phyloP scores from a whole-genome alignment of 768 basidiomycete species.

The Rhizopogon vinicolor region DNA sequence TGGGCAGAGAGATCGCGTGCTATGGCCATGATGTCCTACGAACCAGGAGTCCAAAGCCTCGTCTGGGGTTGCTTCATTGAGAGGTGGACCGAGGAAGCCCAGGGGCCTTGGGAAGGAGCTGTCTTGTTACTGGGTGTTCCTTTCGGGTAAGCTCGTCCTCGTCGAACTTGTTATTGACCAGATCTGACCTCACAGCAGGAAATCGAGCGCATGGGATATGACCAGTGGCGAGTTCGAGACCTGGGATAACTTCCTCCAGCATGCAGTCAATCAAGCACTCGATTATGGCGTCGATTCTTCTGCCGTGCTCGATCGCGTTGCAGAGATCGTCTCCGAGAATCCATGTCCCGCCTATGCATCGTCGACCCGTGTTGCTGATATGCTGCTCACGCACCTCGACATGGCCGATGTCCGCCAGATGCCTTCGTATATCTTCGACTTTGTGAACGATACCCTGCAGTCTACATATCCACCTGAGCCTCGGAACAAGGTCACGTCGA shows the following conservation, averaged over 20 bases:
- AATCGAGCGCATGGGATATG: conserved; percentile 45
- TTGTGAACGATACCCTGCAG: conserved; percentile 55
- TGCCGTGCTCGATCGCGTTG: conserved; percentile 53
- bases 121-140: conserved; percentile 52
- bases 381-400: conserved; percentile 52
- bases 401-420: conserved; percentile 46
- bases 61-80: conserved; percentile 58
- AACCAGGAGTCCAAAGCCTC: conserved; percentile 34
- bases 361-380: conserved; percentile 54
- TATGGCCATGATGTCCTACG: conserved; percentile 26
- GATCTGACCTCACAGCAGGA: not conserved
- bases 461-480: conserved; percentile 65
- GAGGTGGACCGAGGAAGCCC: conserved; percentile 46
- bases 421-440: conserved; percentile 50
- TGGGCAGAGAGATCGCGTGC: conserved; percentile 34
- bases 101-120: conserved; percentile 50
- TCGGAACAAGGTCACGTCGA: conserved; percentile 44
- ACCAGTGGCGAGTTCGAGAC: conserved; percentile 45
- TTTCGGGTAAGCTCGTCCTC: conserved; percentile 50
- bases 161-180: not conserved
- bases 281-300: conserved; percentile 55
- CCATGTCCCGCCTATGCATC: conserved; percentile 35
- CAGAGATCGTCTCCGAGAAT: conserved; percentile 38
- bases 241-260: conserved; percentile 58
- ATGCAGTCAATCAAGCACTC: conserved; percentile 49